Conservation (phyloP, 1,139 yeast species). For the Suhomyces bokatorum region DNA sequence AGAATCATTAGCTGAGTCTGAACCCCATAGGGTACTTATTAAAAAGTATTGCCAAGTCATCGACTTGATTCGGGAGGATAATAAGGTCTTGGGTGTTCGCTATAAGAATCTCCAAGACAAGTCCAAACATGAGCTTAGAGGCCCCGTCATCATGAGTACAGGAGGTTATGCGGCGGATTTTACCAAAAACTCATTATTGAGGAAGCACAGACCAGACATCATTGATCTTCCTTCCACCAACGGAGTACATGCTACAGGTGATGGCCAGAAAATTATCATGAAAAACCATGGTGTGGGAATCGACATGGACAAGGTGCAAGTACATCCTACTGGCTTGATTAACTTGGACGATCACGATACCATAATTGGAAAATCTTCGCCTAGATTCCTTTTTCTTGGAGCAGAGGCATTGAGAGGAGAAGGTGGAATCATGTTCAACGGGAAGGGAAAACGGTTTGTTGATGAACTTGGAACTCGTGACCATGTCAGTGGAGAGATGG, state of each 20-base stretch:
- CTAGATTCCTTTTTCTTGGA: conserved; percentile 65
- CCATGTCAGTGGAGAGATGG: conserved; percentile 63
- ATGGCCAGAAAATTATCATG: conserved; percentile 65
- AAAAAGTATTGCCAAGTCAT: conserved; percentile 57
- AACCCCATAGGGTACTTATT: conserved; percentile 54
- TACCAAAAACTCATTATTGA: conserved; percentile 50
- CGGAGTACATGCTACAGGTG: conserved; percentile 75
- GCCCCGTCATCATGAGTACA: conserved; percentile 72
- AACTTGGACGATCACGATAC: conserved; percentile 59
- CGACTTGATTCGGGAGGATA: conserved; percentile 44
- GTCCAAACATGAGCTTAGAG: conserved; percentile 35
- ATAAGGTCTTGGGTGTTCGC: conserved; percentile 47
- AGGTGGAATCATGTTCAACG: conserved; percentile 70
- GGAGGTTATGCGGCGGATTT: conserved; percentile 76
- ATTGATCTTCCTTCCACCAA: conserved; percentile 69
- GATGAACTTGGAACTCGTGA: conserved; percentile 75
- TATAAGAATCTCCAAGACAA: conserved; percentile 44
- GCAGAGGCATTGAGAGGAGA: conserved; percentile 80
- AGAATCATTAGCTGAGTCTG: conserved; percentile 47
- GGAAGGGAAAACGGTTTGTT: conserved; percentile 65
- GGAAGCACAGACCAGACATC: conserved; percentile 63
- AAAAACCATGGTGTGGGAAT: conserved; percentile 61
- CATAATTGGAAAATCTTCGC: conserved; percentile 38
- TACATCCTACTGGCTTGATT: conserved; percentile 80
- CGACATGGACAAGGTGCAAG: conserved; percentile 77